Conservation (phyloP, 805 yeast species). For the Candida krabiensis region DNA sequence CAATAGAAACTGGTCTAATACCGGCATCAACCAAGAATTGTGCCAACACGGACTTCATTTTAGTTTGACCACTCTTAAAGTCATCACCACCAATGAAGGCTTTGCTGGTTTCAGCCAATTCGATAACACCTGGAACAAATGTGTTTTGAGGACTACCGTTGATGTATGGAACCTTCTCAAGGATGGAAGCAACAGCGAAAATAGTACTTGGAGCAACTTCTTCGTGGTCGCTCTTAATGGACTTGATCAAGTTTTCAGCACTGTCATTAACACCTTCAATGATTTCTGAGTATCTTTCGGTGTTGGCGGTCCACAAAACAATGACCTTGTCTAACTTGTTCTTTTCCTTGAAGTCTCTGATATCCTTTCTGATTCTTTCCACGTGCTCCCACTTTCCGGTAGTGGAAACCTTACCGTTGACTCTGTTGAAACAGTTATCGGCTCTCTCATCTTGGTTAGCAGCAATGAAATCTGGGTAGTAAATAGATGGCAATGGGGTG, state of each 20-base stretch:
- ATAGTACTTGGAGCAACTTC: slow-evolving; percentile 93
- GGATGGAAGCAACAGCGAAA: slow-evolving; percentile 89
- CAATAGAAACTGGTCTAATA: slow-evolving; percentile 90
- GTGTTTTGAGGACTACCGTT: slow-evolving; percentile 98
- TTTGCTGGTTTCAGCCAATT: slow-evolving; percentile 75
- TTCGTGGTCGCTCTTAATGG: slow-evolving; percentile 75
- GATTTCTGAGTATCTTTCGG: slow-evolving; percentile 86
- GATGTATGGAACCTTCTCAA: slow-evolving; percentile 86
- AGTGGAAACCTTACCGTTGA: slow-evolving; percentile 48
- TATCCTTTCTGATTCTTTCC: slow-evolving; percentile 81
- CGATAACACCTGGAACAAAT: slow-evolving; percentile 92
- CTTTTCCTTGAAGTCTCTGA: slow-evolving; percentile 67
- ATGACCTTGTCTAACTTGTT: slow-evolving; percentile 83
- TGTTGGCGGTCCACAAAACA: slow-evolving; percentile 95
- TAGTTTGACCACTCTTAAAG: slow-evolving; percentile 95
- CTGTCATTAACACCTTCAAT: slow-evolving; percentile 84
- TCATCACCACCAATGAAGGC: slow-evolving; percentile 95
- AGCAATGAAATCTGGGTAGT: slow-evolving; percentile 96
- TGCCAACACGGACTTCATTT: slow-evolving; percentile 92
- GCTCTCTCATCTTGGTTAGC: slow-evolving; percentile 93
- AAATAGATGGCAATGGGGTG: slow-evolving; percentile 78
- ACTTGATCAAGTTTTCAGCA: slow-evolving; percentile 68
- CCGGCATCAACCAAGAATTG: slow-evolving; percentile 97
- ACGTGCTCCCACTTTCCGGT: slow-evolving; percentile 86
- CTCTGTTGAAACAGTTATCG: slow-evolving; percentile 72